A percentile compares a stretch with the other conserved stretches of the same genome.
phyloP scores from a whole-genome alignment of 2,329 filamentous ascomycete genomes.

The Alternaria arborescens region DNA sequence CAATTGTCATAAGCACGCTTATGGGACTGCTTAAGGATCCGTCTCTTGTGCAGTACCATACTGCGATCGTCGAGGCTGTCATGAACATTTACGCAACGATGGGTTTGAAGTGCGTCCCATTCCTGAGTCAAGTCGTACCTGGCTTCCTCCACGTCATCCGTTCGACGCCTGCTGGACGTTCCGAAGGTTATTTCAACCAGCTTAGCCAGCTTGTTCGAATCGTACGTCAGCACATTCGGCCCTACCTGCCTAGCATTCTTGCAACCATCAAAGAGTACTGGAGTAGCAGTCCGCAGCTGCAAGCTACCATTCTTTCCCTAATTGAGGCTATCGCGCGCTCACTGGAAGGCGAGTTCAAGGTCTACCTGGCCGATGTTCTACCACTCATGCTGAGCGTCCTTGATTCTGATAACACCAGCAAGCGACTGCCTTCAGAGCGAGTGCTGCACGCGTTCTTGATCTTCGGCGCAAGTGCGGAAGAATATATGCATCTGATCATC shows the following conservation, averaged over 20 bases:
- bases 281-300: slow-evolving; percentile 79
- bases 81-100: slow-evolving; percentile 99
- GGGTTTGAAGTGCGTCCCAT: slow-evolving; percentile 93
- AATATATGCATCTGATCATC: slow-evolving; percentile 99
- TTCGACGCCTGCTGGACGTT: slow-evolving; percentile 76
- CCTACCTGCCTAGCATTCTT: slow-evolving; percentile 87
- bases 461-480: slow-evolving; percentile 93
- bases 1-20: slow-evolving; percentile 94
- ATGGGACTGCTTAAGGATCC: slow-evolving; percentile 91
- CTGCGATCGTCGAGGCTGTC: slow-evolving; percentile 93
- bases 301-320: slow-evolving; percentile 88
- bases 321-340: slow-evolving; percentile 94
- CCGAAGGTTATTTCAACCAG: slow-evolving; percentile 98
- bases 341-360: slow-evolving; percentile 96
- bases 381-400: slow-evolving; percentile 94
- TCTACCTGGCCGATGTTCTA: slow-evolving; percentile 87
- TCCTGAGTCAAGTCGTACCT: slow-evolving; percentile 91
- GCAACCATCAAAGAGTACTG: slow-evolving; percentile 89
- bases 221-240: slow-evolving; percentile 94
- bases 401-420: slow-evolving; percentile 80
- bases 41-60: slow-evolving; percentile 89
- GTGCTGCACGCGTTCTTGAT: slow-evolving; percentile 95
- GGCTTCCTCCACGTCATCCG: slow-evolving; percentile 91
- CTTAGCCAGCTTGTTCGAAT: slow-evolving; percentile 92
- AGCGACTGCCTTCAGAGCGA: slow-evolving; percentile 83